Evolutionary conservation across 2,329 filamentous ascomycete species (phyloP).

Genomic region (Macrophomina tecta): DNA sequence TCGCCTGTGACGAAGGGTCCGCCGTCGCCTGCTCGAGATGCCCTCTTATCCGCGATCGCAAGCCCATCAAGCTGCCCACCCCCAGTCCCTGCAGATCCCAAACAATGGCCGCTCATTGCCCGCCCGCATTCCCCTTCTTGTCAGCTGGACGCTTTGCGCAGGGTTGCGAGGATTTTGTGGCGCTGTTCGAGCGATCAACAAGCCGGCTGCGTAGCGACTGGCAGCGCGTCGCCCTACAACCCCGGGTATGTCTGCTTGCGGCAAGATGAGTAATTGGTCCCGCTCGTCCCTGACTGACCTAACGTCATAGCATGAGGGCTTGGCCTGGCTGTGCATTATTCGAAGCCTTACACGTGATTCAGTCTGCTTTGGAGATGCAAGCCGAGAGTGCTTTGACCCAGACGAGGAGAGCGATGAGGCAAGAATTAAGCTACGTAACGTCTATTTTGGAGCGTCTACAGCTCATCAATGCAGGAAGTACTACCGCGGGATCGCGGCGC

Average conservation of each 20-base stretch:
- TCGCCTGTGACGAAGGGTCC: constrained; percentile 23
- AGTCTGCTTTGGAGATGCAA: not conserved
- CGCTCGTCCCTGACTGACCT: not conserved
- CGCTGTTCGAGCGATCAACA: constrained; percentile 30
- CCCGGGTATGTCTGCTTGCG: constrained; percentile 13
- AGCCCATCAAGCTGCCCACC: not conserved
- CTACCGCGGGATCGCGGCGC: constrained; percentile 24
- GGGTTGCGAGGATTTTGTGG: constrained; percentile 35
- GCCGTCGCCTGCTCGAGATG: not conserved
- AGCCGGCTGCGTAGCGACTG: constrained; percentile 34
- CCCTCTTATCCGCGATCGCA: constrained; percentile 2
- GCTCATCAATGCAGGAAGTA: constrained; percentile 32
- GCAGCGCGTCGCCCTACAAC: constrained; percentile 31
- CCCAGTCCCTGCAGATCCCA: constrained; percentile 10
- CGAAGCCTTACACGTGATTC: constrained; percentile 6
- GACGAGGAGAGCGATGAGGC: constrained; percentile 26
- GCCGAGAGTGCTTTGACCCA: constrained; percentile 4
- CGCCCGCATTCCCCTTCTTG: constrained; percentile 11
- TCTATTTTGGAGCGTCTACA: not conserved
- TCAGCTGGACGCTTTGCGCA: constrained; percentile 37
- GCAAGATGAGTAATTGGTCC: not conserved
- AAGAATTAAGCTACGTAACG: constrained; percentile 6
- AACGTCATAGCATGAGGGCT: constrained; percentile 11
- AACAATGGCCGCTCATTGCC: constrained; percentile 3
- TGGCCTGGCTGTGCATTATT: constrained; percentile 15